Evolutionary conservation across 176 grass and related monocot genomes (phyloP), one percentile per base, ranked within the genome.

Genomic region (Cenchrus americanus): DNA sequence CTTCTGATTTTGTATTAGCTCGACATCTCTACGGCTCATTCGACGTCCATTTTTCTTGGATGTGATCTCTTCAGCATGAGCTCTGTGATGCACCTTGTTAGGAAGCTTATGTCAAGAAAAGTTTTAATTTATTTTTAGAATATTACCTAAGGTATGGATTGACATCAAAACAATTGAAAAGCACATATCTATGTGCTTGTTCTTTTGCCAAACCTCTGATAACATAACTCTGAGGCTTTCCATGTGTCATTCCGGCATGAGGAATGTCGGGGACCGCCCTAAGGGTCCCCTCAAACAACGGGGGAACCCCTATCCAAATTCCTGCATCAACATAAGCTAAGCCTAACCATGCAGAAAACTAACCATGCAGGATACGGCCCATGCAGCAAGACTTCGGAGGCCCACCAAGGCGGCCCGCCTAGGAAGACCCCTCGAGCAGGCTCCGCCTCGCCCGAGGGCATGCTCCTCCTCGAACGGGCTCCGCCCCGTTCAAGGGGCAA

Each of bases 181-280:
- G 11, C 18, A 73, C 27, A 30, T 79, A 89, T 52, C 62, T 57
- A 50, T 84, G 74, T 64, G 65, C 64, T 44, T 89, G 87, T 61
- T 59, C 8, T 57, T 63, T 79, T 5, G 71, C 63, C 66, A 79
- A 54, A 78, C 30, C 12, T 23, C 27, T 62, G 7, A 84, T 15
- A 19, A 84, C 23, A 51, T 32, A 84, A 21, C 6, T 59, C 2
- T 32, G 10, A 10, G 58, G 51, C 18, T 75, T 85, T 6, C 87
- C 66, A 48, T 81, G 46, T 76, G 76, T 42, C 5, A 18, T 60
- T 1, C 40, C 76, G 13, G 8, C 5, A 19, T 48, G 30, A 18
- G 73, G n/a, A n/a, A n/a, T n/a, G n/a, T n/a, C n/a, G n/a, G n/a
- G n/a, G n/a, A n/a, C n/a, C n/a, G n/a, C n/a, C n/a, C n/a, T n/a